These are phyloP conservation scores for Begonia peltatifolia DNA, from an alignment of 306 rosid species.

Conservation along the genomic window DNA sequence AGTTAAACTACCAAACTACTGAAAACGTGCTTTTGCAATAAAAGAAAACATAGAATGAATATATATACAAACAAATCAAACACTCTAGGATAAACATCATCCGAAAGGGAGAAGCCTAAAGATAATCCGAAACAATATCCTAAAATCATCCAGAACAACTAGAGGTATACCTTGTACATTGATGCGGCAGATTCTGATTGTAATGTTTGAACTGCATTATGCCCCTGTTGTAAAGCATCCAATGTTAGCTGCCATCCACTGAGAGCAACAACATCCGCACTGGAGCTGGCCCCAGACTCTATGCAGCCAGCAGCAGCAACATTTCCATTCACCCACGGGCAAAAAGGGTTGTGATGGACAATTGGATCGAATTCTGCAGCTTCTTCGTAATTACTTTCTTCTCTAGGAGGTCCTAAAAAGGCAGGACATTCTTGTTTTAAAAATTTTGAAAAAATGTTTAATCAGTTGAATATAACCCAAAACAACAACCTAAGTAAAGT, in stretches of 20 bases:
- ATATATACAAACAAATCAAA: too few relatives aligned
- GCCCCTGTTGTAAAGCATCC: conserved; percentile 60
- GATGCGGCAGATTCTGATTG: conserved; percentile 99
- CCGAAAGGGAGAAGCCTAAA: too few relatives aligned
- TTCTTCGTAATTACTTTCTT: conserved; percentile 86
- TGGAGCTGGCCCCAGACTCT: conserved; percentile 35
- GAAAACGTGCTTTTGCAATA: too few relatives aligned
- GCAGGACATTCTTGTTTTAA: not conserved
- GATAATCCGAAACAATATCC: too few relatives aligned
- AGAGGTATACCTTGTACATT: conserved; percentile 57
- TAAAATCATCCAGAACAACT: not conserved
- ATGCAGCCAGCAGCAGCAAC: conserved; percentile 93
- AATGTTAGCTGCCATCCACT: conserved; percentile 94
- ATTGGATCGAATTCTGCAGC: conserved; percentile 83
- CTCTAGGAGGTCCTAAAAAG: conserved; percentile 50
- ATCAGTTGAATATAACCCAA: too few relatives aligned
- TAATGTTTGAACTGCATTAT: conserved; percentile 53
- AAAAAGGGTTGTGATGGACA: conserved; percentile 73
- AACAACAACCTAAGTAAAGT: too few relatives aligned
- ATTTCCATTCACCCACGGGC: conserved; percentile 99
- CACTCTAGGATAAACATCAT: too few relatives aligned
- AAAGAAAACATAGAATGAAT: too few relatives aligned
- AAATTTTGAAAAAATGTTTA: too few relatives aligned
- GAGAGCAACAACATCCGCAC: conserved; percentile 52
- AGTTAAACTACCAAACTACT: too few relatives aligned